Conservation (phyloP, 2,329 filamentous ascomycete genomes). For the Aspergillus nomiae region DNA sequence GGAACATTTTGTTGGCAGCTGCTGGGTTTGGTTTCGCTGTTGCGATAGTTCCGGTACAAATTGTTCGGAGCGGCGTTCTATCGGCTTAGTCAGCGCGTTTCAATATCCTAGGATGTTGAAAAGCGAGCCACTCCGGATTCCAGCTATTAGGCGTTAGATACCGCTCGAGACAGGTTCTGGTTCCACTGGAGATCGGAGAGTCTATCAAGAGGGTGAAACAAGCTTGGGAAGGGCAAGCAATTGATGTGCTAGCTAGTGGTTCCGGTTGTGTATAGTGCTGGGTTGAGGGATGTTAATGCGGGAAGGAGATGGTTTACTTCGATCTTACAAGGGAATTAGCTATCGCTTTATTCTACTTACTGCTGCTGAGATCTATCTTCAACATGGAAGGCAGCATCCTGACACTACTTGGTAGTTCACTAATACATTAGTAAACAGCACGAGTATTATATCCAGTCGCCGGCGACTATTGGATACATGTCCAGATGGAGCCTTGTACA, state of each 20-base stretch:
- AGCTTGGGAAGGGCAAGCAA: neutral
- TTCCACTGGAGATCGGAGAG: neutral
- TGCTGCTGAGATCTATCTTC: neutral
- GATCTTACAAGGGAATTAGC: neutral
- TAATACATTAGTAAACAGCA: neutral
- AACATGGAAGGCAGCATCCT: neutral
- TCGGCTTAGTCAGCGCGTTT: constrained; percentile 9
- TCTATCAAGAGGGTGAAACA: neutral
- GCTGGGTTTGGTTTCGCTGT: constrained; percentile 9
- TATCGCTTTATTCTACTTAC: neutral
- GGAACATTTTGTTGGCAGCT: constrained; percentile 59
- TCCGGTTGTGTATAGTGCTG: neutral
- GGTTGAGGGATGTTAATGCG: neutral
- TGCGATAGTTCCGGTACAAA: constrained; percentile 14
- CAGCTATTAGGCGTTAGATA: no score
- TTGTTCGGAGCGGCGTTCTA: constrained; percentile 3
- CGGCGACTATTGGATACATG: constrained; percentile 25
- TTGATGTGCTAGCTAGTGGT: neutral
- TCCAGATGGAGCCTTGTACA: constrained; percentile 11
- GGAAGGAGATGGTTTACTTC: neutral
- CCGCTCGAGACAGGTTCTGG: no score
- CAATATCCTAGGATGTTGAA: neutral
- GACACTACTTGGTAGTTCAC: neutral
- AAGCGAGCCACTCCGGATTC: no score
- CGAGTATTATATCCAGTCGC: constrained; percentile 20